Base-by-base conservation (phyloP, 345 rosid species). In the Ceriops zippeliana region DNA sequence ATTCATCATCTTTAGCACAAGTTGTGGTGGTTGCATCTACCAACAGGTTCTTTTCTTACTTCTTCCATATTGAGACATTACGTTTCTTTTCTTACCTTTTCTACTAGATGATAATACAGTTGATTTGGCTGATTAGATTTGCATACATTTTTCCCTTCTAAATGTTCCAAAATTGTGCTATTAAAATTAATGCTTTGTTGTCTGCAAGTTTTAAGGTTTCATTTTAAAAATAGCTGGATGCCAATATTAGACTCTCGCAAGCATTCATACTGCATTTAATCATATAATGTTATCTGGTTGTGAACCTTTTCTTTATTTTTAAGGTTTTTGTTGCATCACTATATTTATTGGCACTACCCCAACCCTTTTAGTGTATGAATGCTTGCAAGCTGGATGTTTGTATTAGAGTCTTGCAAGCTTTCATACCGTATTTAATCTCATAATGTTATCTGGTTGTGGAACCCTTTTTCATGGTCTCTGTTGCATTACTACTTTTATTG, bases 11-110 rank as follows among this genome's bases (percentile, higher is more conserved):
- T 61, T 73, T 76, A 62, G 77, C 78, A 63, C 86, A 80, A 27
- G 89, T 88, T 38, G 82, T 87, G 15, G 89, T 89, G 67, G 92
- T 95, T 71, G 95, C 98, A 72, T 88, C 99, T 51, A 90, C 97
- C 37, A 91, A 95, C 78, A 91, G 96, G 98, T 93, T 78, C 35
- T 2, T 64, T 51, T 54, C 68, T 37, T 53, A 34, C 61, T 52
- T 67, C 15, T 8, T 27, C 47, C 38, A n/a, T 61, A 7, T 30
- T 5, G 13, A 46, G 54, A 34, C 6, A 54, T 8, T 1, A 15
- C 5, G 5, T 42, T 1, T 42, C 49, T 42, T 42, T 0, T 42
- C 49, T 62, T 51, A 5, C n/a, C 22, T 0, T 8, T 21, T 21
- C 6, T 32, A 20, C 32, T 54, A 13, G 22, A 19, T 17, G 15